phyloP scores from a whole-genome alignment of 345 rosid genomes.

The Eucalyptus paniculata region DNA sequence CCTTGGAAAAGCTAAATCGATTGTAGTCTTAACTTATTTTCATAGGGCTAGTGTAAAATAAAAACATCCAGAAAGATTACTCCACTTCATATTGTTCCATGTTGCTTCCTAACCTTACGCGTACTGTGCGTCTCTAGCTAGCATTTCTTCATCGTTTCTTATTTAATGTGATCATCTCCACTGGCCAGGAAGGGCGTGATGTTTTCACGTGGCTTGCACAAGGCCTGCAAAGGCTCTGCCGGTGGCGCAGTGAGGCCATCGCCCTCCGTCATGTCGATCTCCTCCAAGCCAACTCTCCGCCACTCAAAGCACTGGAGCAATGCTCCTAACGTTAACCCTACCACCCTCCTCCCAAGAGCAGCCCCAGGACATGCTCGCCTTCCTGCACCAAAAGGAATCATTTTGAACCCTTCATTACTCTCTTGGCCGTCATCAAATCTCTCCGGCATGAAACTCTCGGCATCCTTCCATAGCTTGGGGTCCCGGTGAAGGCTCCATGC shows the following conservation, averaged over 20 bases:
- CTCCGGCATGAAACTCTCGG: neutral
- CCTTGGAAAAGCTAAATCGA: too few relatives aligned
- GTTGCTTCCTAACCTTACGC: neutral
- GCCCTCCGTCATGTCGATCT: neutral
- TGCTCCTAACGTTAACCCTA: neutral
- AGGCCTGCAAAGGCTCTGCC: neutral
- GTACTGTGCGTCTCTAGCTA: neutral
- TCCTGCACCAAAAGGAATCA: conserved; percentile 11
- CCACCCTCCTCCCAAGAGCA: neutral
- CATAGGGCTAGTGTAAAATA: neutral
- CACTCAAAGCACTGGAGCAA: conserved; percentile 13
- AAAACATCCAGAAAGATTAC: neutral
- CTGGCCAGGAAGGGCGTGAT: neutral
- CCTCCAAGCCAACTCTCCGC: neutral
- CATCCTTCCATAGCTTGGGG: conserved; percentile 8
- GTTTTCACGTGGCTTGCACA: neutral
- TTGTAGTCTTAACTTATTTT: too few relatives aligned
- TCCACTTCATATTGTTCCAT: neutral
- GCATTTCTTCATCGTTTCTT: neutral
- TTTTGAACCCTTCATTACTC: neutral
- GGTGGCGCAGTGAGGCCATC: neutral
- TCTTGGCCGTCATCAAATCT: neutral
- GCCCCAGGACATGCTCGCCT: conserved; percentile 13
- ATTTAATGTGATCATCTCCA: neutral
- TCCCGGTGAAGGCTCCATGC: conserved; percentile 18